phyloP scores from a whole-genome alignment of 2,329 filamentous ascomycete genomes.

The Teratosphaeria gauchensis region DNA sequence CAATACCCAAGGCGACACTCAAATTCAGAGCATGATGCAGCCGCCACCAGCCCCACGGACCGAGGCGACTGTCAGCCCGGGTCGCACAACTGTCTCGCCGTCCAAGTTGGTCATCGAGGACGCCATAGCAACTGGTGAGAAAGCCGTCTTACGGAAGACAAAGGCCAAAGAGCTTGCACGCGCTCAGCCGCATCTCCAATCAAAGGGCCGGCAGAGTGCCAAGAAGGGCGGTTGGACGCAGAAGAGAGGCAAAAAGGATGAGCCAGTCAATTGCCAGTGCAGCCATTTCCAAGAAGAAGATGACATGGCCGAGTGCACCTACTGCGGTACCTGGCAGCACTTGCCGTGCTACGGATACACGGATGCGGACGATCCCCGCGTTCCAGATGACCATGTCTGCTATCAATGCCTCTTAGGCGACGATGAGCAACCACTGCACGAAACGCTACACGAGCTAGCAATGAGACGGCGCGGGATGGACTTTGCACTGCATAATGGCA shows the following conservation, averaged over 20 bases:
- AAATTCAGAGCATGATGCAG: conserved; percentile 11
- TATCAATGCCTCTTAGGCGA: conserved; percentile 33
- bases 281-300: conserved; percentile 29
- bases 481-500: conserved; percentile 11
- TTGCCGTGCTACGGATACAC: conserved; percentile 38
- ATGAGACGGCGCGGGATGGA: conserved; percentile 17
- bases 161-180: conserved; percentile 4
- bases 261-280: conserved; percentile 33
- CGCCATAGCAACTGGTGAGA: not conserved
- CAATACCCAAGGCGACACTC: conserved; percentile 25
- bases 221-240: conserved; percentile 2
- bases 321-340: conserved; percentile 39
- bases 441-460: conserved; percentile 12
- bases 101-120: not conserved
- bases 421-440: conserved; percentile 12
- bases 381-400: conserved; percentile 36
- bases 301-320: conserved; percentile 36
- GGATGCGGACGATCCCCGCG: conserved; percentile 26
- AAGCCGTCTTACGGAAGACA: not conserved
- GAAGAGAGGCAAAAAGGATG: conserved; percentile 2
- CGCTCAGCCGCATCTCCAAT: conserved; percentile 6
- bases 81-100: not conserved
- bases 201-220: conserved; percentile 8
- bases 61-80: not conserved
- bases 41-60: not conserved